phyloP scores from a whole-genome alignment of 179 eudicot species.

The Spergularia azorica region DNA sequence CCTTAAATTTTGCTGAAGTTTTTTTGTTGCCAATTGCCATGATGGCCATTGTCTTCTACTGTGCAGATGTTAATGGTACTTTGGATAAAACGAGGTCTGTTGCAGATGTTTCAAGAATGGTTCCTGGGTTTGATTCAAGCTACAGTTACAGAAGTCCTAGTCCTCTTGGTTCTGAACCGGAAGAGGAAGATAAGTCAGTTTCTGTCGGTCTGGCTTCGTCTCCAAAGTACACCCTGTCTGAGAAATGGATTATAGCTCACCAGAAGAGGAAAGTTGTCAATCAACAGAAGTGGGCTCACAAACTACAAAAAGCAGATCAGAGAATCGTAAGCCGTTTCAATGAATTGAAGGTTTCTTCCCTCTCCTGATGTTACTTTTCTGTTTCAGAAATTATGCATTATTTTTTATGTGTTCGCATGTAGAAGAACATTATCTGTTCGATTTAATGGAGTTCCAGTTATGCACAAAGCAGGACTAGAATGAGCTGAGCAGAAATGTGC shows the following conservation, averaged over 20 bases:
- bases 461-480: no score
- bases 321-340: constrained; percentile 62
- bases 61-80: constrained; percentile 31
- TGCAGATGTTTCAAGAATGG: constrained; percentile 38
- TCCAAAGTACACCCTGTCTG: constrained; percentile 72
- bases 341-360: constrained; percentile 67
- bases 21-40: neutral
- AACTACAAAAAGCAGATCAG: constrained; percentile 71
- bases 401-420: neutral
- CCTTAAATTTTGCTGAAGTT: neutral
- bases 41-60: neutral
- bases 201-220: constrained; percentile 46
- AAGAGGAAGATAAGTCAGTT: constrained; percentile 45
- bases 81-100: constrained; percentile 34
- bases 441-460: no score
- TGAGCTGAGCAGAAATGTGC: neutral
- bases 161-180: constrained; percentile 39
- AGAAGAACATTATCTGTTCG: neutral
- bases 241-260: constrained; percentile 82
- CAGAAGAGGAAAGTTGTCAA: constrained; percentile 59
- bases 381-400: neutral
- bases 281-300: constrained; percentile 67
- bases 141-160: constrained; percentile 31
- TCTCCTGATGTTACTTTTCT: constrained; percentile 14
- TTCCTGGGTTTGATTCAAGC: constrained; percentile 31